Base-by-base conservation (phyloP, 108 stramenopile genomes). In the Fistulifera pelliculosa region DNA sequence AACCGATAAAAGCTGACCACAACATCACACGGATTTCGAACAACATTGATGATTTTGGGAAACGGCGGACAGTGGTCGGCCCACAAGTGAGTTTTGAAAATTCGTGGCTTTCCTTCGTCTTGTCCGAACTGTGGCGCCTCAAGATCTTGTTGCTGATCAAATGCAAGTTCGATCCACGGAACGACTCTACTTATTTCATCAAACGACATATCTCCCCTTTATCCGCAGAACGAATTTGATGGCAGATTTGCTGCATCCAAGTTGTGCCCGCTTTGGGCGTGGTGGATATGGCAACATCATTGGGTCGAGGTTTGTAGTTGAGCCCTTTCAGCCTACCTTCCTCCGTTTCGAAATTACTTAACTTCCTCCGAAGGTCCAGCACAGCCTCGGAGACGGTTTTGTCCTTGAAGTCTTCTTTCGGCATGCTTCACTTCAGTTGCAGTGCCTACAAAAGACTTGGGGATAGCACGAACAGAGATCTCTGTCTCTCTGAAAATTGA, bases 191-290 rank as follows among this genome's bases (percentile, higher is more conserved):
- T 58, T 16, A 75, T 75, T 64, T 75, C 74, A 25, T 47, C 45
- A 59, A 75, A 75, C 12, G 51, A 45, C 74, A 75, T 75, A 38
- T 75, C 69, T 5, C 73, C 73, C 52, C 58, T n/a, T 54, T 49
- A 3, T 24, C 41, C 13, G 47, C 63, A 19, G 68, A 54, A 38
- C 74, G 74, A 12, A 75, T 47, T 45, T 75, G 74, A 49, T 75
- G 74, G 35, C 74, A 75, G 21, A 75, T 75, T 65, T 75, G 71
- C 49, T 73, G 71, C 64, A 73, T 48, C 71, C 71, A 73, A 15
- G 71, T 73, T 13, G 71, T 73, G 1, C 71, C 71, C 31, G 65
- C 74, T 39, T 75, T 75, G 27, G 74, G 74, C 14, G 74, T 67
- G 5, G 74, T 75, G 12, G 74, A 70, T 16, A 75, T 75, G 7